Base-by-base conservation (phyloP, 176 grass and related monocot species). In the Bothriochloa decipiens region DNA sequence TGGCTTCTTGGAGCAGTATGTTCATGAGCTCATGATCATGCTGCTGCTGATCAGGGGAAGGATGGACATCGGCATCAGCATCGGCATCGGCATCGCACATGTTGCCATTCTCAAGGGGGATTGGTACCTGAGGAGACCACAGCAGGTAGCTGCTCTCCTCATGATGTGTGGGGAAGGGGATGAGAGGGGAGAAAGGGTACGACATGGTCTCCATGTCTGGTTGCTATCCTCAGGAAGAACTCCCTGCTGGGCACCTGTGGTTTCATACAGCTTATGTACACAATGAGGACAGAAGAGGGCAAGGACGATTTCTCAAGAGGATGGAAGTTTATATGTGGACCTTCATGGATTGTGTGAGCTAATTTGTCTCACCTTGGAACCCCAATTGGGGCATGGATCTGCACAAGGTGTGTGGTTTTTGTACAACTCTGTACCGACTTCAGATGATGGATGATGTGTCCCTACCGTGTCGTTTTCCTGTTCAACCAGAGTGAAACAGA, bases 171-270 rank as follows among this genome's bases (percentile, higher is more conserved):
- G 72, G 77, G 65, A 88, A 66, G 77, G 89, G 73, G 70, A 78
- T 64, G 77, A 91, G 55, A 65, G 89, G 85, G 29, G 89, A 72
- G 33, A 13, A 84, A 81, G 77, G 86, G 29, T 50, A 87, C 71
- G 81, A 0, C 81, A 87, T 67, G 37, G 72, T 71, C 78, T 88
- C 86, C 90, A 91, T 32, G 29, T 91, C 25, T 26, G 8, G 16
- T 13, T 70, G 42, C 49, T 86, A 18, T 45, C 39, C 57, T 75
- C 40, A 29, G 49, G 37, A 72, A 37, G 32, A 71, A 79, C 25
- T 73, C 42, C 73, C 55, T 52, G 47, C 42, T 63, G 39, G 61
- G 10, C 29, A 18, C 23, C 12, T 50, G 39, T 69, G 52, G 65
- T 41, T 81, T 27, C 78, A 66, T 42, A 66, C 29, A 83, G 50